Evolutionary conservation across 83 land plant genomes (phyloP).

Genomic region (Picea abies): DNA sequence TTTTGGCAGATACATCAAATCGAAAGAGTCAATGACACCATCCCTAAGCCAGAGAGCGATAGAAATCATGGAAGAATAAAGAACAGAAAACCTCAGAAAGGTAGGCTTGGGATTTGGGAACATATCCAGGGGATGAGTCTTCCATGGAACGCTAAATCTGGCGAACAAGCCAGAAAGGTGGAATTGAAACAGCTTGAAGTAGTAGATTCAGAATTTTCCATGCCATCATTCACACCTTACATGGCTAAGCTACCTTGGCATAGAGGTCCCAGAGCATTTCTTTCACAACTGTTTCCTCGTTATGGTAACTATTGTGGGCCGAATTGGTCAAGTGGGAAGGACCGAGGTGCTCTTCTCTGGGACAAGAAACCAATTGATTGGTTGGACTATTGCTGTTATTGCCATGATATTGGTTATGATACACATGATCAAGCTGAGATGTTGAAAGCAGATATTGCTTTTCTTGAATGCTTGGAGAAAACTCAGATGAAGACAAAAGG

Average conservation of each 20-base stretch:
- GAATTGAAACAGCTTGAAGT: conserved; percentile 4
- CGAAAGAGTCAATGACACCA: neutral
- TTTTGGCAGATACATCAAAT: conserved; percentile 1
- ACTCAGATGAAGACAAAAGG: conserved; percentile 40
- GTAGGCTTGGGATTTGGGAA: neutral
- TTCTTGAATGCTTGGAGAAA: conserved; percentile 80
- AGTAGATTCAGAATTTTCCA: conserved; percentile 16
- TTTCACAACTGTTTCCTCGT: conserved; percentile 85
- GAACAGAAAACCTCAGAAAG: neutral
- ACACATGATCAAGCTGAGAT: conserved; percentile 79
- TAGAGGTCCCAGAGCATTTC: conserved; percentile 75
- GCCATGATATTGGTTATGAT: conserved; percentile 96
- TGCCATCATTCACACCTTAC: conserved; percentile 77
- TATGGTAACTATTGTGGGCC: conserved; percentile 99
- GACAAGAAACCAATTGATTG: conserved; percentile 88
- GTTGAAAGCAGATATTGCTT: conserved; percentile 73
- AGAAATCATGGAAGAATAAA: neutral
- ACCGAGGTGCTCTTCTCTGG: conserved; percentile 79
- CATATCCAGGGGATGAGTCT: neutral
- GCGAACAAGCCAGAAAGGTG: conserved; percentile 5
- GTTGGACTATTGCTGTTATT: conserved; percentile 93
- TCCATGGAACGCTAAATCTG: neutral
- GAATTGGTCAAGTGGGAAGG: conserved; percentile 96
- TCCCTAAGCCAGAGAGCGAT: neutral
- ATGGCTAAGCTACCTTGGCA: conserved; percentile 90